A percentile compares a stretch with the other conserved stretches of the same genome.
Conservation (phyloP, 1,284 basidiomycete genomes). For the Sanguinoderma infundibulare region DNA sequence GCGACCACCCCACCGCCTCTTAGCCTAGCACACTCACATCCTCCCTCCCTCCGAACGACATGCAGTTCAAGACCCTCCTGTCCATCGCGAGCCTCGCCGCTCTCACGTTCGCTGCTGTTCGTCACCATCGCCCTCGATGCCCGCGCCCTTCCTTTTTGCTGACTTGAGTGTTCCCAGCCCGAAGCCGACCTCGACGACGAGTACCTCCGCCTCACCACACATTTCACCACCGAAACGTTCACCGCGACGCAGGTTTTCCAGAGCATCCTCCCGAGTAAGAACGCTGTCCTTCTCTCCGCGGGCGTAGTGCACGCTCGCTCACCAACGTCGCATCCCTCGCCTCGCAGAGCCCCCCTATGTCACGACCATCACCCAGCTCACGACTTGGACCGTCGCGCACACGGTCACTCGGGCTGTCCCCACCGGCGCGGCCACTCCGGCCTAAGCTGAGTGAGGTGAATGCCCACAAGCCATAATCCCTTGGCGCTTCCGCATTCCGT, state of each 20-base stretch:
- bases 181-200: background rate
- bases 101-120: conserved; percentile 16
- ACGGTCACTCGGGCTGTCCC: conserved; percentile 14
- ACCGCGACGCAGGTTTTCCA: conserved; percentile 18
- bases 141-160: background rate
- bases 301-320: background rate
- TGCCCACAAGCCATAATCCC: background rate
- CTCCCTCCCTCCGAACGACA: conserved; percentile 1
- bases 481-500: too few species aligned
- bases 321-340: too few species aligned
- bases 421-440: too few species aligned
- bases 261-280: conserved; percentile 19
- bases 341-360: conserved; percentile 17
- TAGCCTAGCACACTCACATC: background rate
- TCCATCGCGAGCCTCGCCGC: conserved; percentile 19
- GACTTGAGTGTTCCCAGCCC: background rate
- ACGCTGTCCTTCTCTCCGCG: too few species aligned
- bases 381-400: conserved; percentile 21
- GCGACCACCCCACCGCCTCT: background rate
- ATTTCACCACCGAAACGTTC: conserved; percentile 23
- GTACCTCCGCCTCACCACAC: conserved; percentile 12
- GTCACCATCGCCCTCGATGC: background rate
- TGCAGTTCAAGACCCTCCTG: conserved; percentile 26
- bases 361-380: conserved; percentile 19
- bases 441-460: too few species aligned